Base-by-base conservation (phyloP, 345 rosid genomes). In the Barbarea vulgaris region DNA sequence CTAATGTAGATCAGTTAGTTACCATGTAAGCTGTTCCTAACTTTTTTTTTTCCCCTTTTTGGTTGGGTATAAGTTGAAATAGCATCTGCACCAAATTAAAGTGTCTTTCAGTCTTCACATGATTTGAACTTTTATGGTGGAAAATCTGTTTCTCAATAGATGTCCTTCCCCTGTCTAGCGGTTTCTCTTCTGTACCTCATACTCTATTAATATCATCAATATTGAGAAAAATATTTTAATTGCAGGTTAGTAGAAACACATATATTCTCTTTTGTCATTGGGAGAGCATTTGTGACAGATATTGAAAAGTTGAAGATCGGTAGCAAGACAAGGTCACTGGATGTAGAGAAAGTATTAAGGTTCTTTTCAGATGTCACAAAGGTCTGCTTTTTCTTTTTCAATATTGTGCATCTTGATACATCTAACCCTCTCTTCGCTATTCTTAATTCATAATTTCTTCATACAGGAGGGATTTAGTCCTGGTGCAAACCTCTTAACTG, bases 161-260 rank as follows among this genome's bases (percentile, higher is more conserved):
- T 30, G 22, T 52, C 50, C 75, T 80, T 62, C 42, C 62, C 59
- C 51, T 14, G 77, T 70, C 73, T 57, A 37, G 67, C 4, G 46
- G 19, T 47, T 55, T 18, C 3, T 69, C 57, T 63, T 77, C 59
- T 22, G 21, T 33, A 36, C 59, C 44, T 54, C 60, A 7, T 55
- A 69, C 61, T 75, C 37, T 46, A 27, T 61, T 58, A 51, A 61
- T 39, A 71, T 80, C 70, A 74, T 70, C 65, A 54, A 75, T 80
- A 48, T 63, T 81, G 78, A 72, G 64, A 64, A 48, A 70, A 81
- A 71, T 72, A 30, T 59, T 42, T 80, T 79, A 37, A 78, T 77
- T 69, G 69, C 99, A 96, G 99, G 97, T 85, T 96, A 88, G 98
- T 93, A 76, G 99, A 96, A 86, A 93, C 98, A 79, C 99, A 96